phyloP scores from a whole-genome alignment of 1,139 yeast genomes.

The Sugiyamaella japonica region DNA sequence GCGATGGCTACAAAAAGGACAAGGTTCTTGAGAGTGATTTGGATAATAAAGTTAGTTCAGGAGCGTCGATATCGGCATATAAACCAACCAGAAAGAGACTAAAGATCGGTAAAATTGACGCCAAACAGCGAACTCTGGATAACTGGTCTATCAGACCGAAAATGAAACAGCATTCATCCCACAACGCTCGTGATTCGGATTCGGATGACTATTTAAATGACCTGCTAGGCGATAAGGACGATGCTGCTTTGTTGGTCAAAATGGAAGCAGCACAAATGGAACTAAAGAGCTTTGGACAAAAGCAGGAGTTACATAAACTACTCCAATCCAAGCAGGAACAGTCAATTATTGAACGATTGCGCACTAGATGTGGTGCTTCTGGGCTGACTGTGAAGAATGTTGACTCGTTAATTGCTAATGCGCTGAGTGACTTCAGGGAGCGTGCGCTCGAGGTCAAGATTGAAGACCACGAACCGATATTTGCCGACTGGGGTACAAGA shows the following conservation, averaged over 20 bases:
- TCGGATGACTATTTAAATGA: slow-evolving; percentile 2
- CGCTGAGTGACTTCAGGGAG: not conserved
- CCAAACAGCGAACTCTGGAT: not conserved
- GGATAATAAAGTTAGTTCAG: not conserved
- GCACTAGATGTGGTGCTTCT: slow-evolving; percentile 4
- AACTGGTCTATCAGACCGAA: not conserved
- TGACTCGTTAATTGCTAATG: not conserved
- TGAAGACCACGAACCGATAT: not conserved
- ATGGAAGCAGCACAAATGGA: slow-evolving; percentile 3
- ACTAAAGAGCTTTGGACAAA: not conserved
- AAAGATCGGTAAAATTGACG: not conserved
- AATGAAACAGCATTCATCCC: not conserved
- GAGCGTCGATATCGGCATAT: not conserved
- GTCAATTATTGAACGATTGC: not conserved
- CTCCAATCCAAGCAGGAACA: not conserved
- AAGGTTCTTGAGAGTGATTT: too few species aligned
- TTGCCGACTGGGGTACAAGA: slow-evolving; percentile 8
- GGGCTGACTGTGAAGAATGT: not conserved
- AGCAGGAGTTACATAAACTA: not conserved
- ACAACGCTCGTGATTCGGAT: not conserved
- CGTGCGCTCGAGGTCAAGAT: not conserved
- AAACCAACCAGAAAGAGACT: not conserved
- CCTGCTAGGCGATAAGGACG: not conserved
- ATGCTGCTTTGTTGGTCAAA: not conserved
- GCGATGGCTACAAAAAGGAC: not conserved